These are phyloP conservation scores for Kodamaea sp. DNA, from an alignment of 1,139 yeast species.

Conservation along the genomic window DNA sequence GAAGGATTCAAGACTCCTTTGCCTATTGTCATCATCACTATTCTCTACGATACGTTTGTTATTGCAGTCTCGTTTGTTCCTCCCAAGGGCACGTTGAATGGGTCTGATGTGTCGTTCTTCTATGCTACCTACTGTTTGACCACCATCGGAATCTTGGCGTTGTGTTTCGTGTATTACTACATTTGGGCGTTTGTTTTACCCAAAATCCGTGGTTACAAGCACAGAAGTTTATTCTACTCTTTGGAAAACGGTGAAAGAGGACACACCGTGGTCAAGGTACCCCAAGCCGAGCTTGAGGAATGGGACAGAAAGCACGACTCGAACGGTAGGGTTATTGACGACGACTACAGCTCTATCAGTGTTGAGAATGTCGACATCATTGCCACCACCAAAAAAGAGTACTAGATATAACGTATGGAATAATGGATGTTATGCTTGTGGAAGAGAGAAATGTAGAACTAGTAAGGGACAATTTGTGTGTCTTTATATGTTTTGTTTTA, in stretches of 20 bases:
- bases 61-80: constrained; percentile 43
- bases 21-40: constrained; percentile 28
- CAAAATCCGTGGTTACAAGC: constrained; percentile 30
- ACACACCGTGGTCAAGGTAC: constrained; percentile 39
- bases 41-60: constrained; percentile 35
- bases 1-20: constrained; percentile 34
- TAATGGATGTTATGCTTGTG: too few relatives aligned
- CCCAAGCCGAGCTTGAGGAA: constrained; percentile 26
- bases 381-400: constrained; percentile 4
- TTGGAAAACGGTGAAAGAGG: constrained; percentile 42
- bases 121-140: constrained; percentile 30
- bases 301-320: constrained; percentile 33
- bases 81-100: constrained; percentile 34
- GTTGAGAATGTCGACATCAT: constrained; percentile 6
- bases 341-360: constrained; percentile 6
- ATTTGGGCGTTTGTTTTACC: constrained; percentile 42
- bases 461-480: too few relatives aligned
- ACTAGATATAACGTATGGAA: too few relatives aligned
- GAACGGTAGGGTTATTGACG: constrained; percentile 12
- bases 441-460: too few relatives aligned
- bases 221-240: constrained; percentile 29
- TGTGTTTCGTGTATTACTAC: constrained; percentile 34
- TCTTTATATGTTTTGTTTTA: too few relatives aligned
- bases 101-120: constrained; percentile 37
- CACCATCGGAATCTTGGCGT: constrained; percentile 29